Evolutionary conservation across 768 basidiomycete genomes (phyloP).

Genomic region (Udeniomyces megalosporus): DNA sequence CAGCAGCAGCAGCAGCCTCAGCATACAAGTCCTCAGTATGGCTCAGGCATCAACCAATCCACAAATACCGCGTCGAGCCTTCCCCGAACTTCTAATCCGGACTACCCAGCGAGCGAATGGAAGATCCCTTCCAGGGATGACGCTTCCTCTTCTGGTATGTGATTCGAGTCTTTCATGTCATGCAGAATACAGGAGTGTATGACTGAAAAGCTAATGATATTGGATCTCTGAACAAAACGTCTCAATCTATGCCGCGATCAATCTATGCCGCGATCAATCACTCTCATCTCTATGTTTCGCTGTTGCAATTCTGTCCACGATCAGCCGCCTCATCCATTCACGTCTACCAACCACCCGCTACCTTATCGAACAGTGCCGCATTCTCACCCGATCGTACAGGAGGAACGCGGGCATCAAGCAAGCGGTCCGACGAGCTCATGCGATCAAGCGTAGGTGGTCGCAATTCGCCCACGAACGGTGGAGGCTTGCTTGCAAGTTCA

Average conservation of each 20-base stretch:
- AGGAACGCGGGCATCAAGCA: background rate
- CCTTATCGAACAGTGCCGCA: too few relatives aligned
- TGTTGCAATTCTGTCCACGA: too few relatives aligned
- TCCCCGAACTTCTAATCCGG: constrained; percentile 6
- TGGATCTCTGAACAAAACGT: too few relatives aligned
- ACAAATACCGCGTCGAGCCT: constrained; percentile 4
- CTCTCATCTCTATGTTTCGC: background rate
- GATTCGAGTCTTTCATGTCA: too few relatives aligned
- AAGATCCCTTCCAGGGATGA: too few relatives aligned
- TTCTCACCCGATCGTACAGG: background rate
- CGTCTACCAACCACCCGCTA: background rate
- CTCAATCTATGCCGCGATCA: too few relatives aligned
- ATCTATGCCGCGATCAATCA: background rate
- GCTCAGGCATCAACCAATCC: background rate
- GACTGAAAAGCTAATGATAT: too few relatives aligned
- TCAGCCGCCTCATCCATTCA: background rate
- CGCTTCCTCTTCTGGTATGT: too few relatives aligned
- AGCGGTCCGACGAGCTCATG: constrained; percentile 8
- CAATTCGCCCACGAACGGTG: background rate
- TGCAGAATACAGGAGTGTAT: too few relatives aligned
- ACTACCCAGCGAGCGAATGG: constrained; percentile 5
- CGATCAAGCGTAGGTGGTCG: constrained; percentile 2
- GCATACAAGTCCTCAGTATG: background rate
- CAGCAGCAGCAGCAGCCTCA: background rate
- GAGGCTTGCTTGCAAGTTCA: constrained; percentile 6